These are phyloP conservation scores for Ganoderma leucocontextum DNA, from an alignment of 1,284 basidiomycete species.

Conservation along the genomic window DNA sequence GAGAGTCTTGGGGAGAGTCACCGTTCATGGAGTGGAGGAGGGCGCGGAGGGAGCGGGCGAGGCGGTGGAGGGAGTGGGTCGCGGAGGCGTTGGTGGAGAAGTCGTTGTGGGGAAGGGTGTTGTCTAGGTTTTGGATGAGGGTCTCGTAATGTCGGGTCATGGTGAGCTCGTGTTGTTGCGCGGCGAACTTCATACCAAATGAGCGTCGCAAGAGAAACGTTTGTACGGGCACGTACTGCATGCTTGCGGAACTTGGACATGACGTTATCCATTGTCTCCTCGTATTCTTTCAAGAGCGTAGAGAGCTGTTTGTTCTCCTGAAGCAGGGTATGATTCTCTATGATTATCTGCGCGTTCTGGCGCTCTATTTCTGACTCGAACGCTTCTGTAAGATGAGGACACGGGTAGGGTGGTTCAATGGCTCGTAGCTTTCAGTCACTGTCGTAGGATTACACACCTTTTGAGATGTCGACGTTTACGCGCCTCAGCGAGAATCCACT, in stretches of 20 bases:
- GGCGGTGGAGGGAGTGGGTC: conserved; percentile 67
- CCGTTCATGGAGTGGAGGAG: conserved; percentile 79
- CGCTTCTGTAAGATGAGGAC: conserved; percentile 63
- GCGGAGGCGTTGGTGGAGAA: conserved; percentile 64
- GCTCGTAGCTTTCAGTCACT: not conserved
- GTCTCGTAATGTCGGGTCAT: conserved; percentile 92
- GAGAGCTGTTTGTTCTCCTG: conserved; percentile 97
- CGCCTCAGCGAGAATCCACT: conserved; percentile 87
- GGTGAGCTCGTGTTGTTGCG: conserved; percentile 91
- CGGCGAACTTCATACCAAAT: conserved; percentile 67
- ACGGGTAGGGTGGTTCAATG: not conserved
- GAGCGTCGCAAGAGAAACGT: conserved; percentile 17
- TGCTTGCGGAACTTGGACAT: conserved; percentile 97
- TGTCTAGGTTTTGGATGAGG: conserved; percentile 80
- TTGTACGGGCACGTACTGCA: conserved; percentile 66
- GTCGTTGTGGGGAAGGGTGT: conserved; percentile 66
- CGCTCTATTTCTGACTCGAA: conserved; percentile 95
- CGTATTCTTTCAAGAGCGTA: conserved; percentile 91
- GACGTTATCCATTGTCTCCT: conserved; percentile 93
- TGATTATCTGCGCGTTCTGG: conserved; percentile 87
- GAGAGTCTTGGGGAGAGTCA: conserved; percentile 37
- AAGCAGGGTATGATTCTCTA: conserved; percentile 92
- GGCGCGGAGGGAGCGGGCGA: conserved; percentile 75
- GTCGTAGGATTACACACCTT: conserved; percentile 61
- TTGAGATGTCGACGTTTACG: conserved; percentile 93